Evolutionary conservation across 2,329 filamentous ascomycete species (phyloP).

Genomic region (Phoma sp.): DNA sequence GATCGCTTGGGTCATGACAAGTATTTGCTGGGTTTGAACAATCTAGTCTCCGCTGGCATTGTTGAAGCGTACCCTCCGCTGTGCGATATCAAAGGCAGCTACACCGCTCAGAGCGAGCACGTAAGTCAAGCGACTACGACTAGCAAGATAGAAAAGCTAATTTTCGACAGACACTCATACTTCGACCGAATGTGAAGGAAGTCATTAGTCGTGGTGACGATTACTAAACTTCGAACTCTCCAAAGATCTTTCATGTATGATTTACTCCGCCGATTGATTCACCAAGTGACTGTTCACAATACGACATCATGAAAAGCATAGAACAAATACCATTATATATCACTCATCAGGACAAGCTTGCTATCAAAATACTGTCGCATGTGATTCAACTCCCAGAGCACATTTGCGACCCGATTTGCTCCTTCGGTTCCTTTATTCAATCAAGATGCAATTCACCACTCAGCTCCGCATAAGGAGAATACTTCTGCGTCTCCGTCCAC

Average conservation of each 20-base stretch:
- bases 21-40: constrained; percentile 89
- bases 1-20: constrained; percentile 94
- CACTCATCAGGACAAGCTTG: not conserved
- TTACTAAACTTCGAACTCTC: constrained; percentile 60
- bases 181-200: constrained; percentile 70
- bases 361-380: not conserved
- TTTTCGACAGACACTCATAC: constrained; percentile 41
- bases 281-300: not conserved
- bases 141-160: constrained; percentile 13
- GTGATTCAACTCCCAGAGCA: not conserved
- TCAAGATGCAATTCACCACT: constrained; percentile 38
- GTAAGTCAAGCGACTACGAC: constrained; percentile 60
- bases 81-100: constrained; percentile 90
- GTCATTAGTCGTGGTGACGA: constrained; percentile 86
- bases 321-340: not conserved
- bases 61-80: constrained; percentile 90
- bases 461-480: constrained; percentile 42
- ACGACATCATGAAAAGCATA: constrained; percentile 12
- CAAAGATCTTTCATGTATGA: too few relatives aligned
- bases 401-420: not conserved
- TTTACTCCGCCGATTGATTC: too few relatives aligned
- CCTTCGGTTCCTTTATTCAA: not conserved
- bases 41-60: constrained; percentile 79
- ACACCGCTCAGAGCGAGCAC: constrained; percentile 94
- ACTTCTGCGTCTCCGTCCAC: constrained; percentile 45